Base-by-base conservation (phyloP, 768 basidiomycete genomes). In the Podaxis mareebaensis region DNA sequence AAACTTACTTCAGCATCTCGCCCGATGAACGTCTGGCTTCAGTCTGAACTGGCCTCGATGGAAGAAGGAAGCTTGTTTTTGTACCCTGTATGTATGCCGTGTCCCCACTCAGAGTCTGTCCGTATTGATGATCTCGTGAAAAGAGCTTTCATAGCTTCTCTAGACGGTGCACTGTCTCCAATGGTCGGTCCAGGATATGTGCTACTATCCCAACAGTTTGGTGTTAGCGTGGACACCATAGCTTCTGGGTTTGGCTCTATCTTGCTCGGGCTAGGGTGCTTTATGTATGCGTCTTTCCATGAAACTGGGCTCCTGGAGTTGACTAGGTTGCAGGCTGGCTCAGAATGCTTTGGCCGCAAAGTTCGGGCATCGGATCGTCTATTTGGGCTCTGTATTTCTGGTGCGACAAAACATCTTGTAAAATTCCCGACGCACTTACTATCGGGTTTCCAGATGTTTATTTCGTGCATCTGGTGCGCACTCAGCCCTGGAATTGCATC, bases 31-130 rank as follows among this genome's bases (percentile, higher is more conserved):
- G 22, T 24, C 30, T n/a, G 49, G 22, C 56, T 4, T 13, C 52
- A 78, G 76, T 12, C 59, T 80, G 33, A 81, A 81, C 61, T 81
- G 79, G 79, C 78, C 79, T 8, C 64, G 69, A 57, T 81, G 79
- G 79, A 78, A 76, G 69, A 81, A 81, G 58, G 79, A 81, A 61
- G 76, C 77, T 1, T 78, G 79, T 64, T 80, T 81, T 67, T 80
- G 79, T 78, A 77, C 79, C 11, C 65, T 80, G 79, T 78, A 60
- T 20, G 79, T 78, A 60, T 20, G 17, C 15, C 6, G 7, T 20
- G 17, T 8, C 20, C n/a, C 17, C 17, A 46, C 15, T 66, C 79
- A 78, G 77, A 77, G 78, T 13, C 64, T 78, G 78, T 77, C 56
- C 49, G 73, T 65, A 5, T 40, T 42, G 12, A 20, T 51, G 11